Evolutionary conservation across 1,139 yeast genomes (phyloP).

Genomic region (Magnusiomyces paraingens): DNA sequence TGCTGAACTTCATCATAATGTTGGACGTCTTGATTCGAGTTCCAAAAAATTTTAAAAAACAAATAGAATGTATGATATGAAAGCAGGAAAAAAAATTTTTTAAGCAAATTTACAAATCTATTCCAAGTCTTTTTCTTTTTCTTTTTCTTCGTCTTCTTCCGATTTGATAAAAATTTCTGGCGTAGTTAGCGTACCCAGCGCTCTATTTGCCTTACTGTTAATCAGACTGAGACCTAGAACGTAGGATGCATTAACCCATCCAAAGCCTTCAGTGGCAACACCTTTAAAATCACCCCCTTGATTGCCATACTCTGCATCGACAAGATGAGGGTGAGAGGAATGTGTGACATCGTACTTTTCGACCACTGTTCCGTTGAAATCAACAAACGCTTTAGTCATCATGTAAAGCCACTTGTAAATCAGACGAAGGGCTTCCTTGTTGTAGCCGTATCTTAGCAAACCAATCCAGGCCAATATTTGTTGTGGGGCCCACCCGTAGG

Average conservation of each 20-base stretch:
- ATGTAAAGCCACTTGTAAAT: slow-evolving; percentile 83
- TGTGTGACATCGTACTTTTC: slow-evolving; percentile 91
- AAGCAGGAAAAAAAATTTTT: background rate
- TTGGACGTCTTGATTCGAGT: slow-evolving; percentile 37
- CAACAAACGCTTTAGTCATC: slow-evolving; percentile 90
- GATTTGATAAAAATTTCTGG: slow-evolving; percentile 57
- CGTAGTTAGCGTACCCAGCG: slow-evolving; percentile 75
- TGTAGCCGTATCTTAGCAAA: slow-evolving; percentile 63
- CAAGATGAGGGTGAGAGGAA: slow-evolving; percentile 80
- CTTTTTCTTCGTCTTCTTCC: slow-evolving; percentile 6
- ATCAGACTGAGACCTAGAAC: slow-evolving; percentile 66
- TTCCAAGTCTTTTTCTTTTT: background rate
- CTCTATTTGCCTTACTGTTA: slow-evolving; percentile 64
- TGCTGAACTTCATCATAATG: slow-evolving; percentile 81
- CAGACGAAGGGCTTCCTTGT: slow-evolving; percentile 59
- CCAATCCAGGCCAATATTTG: slow-evolving; percentile 95
- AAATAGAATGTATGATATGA: background rate
- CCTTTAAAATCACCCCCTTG: slow-evolving; percentile 93
- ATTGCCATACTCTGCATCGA: slow-evolving; percentile 94
- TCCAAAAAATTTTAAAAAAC: background rate
- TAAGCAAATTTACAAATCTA: background rate
- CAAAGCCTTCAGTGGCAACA: slow-evolving; percentile 88
- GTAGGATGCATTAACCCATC: slow-evolving; percentile 93
- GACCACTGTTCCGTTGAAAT: slow-evolving; percentile 90
- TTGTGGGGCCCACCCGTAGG: slow-evolving; percentile 99